Conservation (phyloP, 176 grass and related monocot genomes). For the Phoenix roebelenii region DNA sequence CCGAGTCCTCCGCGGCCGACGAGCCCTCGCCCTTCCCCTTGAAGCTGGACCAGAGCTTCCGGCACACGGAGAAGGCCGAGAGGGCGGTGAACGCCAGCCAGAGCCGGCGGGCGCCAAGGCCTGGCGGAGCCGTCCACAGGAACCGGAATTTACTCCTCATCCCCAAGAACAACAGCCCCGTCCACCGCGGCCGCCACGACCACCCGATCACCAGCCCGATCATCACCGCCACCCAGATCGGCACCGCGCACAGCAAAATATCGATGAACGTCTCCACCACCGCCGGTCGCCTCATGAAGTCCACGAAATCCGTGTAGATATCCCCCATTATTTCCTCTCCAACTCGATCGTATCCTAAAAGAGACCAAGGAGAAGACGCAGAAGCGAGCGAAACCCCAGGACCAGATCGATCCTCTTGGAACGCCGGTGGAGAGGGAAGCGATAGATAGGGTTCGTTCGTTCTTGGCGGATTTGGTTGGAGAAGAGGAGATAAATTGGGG, state of each 20-base stretch:
- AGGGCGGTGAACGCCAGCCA: conserved; percentile 97
- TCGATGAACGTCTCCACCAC: conserved; percentile 85
- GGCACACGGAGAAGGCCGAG: conserved; percentile 84
- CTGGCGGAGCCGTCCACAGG: conserved; percentile 67
- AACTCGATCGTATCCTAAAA: too few species aligned
- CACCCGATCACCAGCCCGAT: conserved; percentile 82
- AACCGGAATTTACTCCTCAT: conserved; percentile 61
- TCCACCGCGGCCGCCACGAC: conserved; percentile 93
- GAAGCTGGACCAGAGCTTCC: conserved; percentile 34
- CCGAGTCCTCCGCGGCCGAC: background rate
- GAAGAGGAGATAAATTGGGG: too few species aligned
- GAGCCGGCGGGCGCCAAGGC: conserved; percentile 66
- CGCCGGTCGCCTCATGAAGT: conserved; percentile 54
- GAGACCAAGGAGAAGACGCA: too few species aligned
- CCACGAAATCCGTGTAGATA: conserved; percentile 52
- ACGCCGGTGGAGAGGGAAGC: too few species aligned
- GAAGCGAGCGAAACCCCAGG: too few species aligned
- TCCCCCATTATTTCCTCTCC: conserved; percentile 50
- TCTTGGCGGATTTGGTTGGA: too few species aligned
- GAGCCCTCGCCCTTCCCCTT: conserved; percentile 13
- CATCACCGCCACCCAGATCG: conserved; percentile 99
- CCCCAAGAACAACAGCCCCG: conserved; percentile 77
- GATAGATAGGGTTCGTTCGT: too few species aligned
- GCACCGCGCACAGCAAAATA: conserved; percentile 76
- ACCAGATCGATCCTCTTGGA: too few species aligned